Percentiles rank a stretch among this genome's conserved stretches.
Conservation (phyloP, 2,329 filamentous ascomycete genomes). For the Mycosphaerelloides madeirae region DNA sequence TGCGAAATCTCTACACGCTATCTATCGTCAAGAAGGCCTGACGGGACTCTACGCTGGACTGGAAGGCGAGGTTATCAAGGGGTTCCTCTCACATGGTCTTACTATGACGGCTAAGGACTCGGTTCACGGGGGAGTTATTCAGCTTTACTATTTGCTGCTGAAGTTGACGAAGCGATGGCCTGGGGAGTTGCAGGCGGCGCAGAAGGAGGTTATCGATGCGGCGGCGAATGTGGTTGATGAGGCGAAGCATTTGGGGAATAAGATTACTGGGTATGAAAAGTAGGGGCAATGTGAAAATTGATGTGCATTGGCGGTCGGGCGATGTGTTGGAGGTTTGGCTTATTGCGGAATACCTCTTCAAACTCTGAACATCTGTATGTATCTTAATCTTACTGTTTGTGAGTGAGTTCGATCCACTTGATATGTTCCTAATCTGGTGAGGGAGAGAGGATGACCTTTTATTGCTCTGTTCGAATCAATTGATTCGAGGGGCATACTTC, state of each 20-base stretch:
- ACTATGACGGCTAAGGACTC: constrained; percentile 83
- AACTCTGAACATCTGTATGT: too few relatives aligned
- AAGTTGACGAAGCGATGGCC: constrained; percentile 41
- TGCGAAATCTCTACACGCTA: constrained; percentile 26
- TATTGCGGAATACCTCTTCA: neutral
- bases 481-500: too few relatives aligned
- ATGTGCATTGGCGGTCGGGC: too few relatives aligned
- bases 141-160: constrained; percentile 64
- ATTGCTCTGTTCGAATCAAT: too few relatives aligned
- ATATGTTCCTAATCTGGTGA: too few relatives aligned
- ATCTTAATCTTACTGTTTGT: too few relatives aligned
- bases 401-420: too few relatives aligned
- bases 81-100: constrained; percentile 79
- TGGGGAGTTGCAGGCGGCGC: constrained; percentile 33
- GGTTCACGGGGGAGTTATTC: constrained; percentile 67
- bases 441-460: too few relatives aligned
- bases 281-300: neutral
- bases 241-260: constrained; percentile 19
- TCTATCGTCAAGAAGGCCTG: constrained; percentile 55
- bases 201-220: constrained; percentile 11
- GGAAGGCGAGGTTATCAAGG: constrained; percentile 70
- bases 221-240: constrained; percentile 25
- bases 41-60: constrained; percentile 70
- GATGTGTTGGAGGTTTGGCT: neutral
- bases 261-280: constrained; percentile 10